phyloP scores from a whole-genome alignment of 2,329 filamentous ascomycete species.

The Tolypocladium pustulatum region DNA sequence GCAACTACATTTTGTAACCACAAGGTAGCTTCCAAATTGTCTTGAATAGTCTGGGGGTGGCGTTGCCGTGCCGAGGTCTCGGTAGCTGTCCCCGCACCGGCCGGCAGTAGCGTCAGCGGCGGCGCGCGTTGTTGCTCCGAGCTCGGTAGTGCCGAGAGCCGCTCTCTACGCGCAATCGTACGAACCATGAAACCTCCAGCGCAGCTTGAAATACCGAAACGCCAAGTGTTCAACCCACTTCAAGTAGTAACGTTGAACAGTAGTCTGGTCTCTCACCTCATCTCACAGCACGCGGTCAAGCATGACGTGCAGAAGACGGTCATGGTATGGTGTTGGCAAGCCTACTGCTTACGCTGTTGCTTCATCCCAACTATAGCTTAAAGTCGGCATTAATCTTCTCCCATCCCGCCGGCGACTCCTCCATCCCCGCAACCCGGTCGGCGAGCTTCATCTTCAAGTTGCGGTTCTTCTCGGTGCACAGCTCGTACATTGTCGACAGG shows the following conservation, averaged over 20 bases:
- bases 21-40: not conserved
- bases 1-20: too few species aligned
- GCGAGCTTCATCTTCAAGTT: conserved; percentile 61
- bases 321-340: too few species aligned
- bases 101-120: not conserved
- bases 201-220: too few species aligned
- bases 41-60: not conserved
- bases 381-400: conserved; percentile 66
- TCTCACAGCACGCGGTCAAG: too few species aligned
- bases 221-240: too few species aligned
- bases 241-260: too few species aligned
- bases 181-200: too few species aligned
- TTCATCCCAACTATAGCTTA: conserved; percentile 47
- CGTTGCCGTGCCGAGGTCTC: not conserved
- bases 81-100: not conserved
- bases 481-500: conserved; percentile 80
- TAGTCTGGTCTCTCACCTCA: too few species aligned
- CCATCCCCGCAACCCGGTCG: conserved; percentile 54
- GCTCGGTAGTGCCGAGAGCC: not conserved
- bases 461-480: conserved; percentile 69
- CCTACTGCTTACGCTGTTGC: not conserved
- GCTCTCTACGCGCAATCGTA: too few species aligned
- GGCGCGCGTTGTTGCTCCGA: not conserved
- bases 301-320: too few species aligned
- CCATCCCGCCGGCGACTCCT: conserved; percentile 49